Conservation (phyloP, 2,329 filamentous ascomycete species). For the Lasiodiplodia gonubiensis region DNA sequence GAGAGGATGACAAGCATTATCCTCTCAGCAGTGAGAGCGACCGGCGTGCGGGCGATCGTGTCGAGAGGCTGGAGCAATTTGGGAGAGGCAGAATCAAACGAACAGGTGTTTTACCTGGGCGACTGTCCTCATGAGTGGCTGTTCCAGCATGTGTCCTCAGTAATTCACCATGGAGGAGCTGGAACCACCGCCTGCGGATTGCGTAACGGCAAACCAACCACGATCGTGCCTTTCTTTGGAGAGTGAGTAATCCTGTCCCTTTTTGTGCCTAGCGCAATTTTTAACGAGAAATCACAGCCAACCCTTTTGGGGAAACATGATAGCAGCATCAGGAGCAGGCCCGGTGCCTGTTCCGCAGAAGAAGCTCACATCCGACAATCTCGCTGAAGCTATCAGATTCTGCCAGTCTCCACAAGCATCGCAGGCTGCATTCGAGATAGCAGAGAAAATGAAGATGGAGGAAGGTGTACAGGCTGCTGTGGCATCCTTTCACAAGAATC, state of each 20-base stretch:
- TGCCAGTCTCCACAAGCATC: constrained; percentile 49
- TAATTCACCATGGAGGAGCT: constrained; percentile 65
- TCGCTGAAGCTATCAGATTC: constrained; percentile 54
- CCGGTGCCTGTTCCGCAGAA: constrained; percentile 56
- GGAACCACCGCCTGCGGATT: constrained; percentile 64
- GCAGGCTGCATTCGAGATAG: constrained; percentile 46
- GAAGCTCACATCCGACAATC: constrained; percentile 50
- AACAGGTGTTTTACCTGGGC: constrained; percentile 56
- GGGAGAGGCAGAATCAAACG: constrained; percentile 34
- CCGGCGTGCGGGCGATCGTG: constrained; percentile 54
- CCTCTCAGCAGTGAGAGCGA: constrained; percentile 52
- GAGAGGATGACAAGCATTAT: constrained; percentile 52
- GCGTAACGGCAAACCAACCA: constrained; percentile 57
- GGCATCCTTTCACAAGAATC: constrained; percentile 53
- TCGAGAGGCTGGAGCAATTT: constrained; percentile 61
- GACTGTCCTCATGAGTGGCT: constrained; percentile 65
- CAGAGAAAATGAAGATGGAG: constrained; percentile 51
- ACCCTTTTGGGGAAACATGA: constrained; percentile 62
- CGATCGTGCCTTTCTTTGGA: constrained; percentile 64
- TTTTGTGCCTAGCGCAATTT: rapidly evolving
- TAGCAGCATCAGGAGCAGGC: constrained; percentile 57
- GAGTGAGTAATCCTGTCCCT: constrained; percentile 38
- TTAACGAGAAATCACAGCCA: constrained; percentile 39
- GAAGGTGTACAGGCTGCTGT: constrained; percentile 50
- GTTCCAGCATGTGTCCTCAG: constrained; percentile 60